A percentile compares a stretch with the other conserved stretches of the same genome.
Conservation (phyloP, 106 monocot species). For the Gastrodia elata region DNA sequence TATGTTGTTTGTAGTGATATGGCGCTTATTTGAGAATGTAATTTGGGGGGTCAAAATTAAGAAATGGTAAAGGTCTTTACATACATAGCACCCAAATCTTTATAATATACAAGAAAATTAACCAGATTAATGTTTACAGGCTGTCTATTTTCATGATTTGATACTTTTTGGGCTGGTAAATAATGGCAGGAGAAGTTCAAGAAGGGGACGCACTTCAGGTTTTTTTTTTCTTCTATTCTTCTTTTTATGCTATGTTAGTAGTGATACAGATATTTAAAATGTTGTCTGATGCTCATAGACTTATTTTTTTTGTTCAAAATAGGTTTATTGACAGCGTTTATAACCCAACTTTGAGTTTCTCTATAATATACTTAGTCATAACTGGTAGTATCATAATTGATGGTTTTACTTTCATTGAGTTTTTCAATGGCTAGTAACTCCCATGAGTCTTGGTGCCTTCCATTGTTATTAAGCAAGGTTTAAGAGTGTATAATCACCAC, state of each 20-base stretch:
- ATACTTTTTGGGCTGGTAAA: neutral
- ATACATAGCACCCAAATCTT: too few species aligned
- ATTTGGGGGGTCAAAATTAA: neutral
- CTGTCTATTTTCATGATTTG: neutral
- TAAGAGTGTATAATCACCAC: too few species aligned
- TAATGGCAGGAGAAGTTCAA: constrained; percentile 19
- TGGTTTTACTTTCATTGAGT: too few species aligned
- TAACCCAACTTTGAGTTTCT: too few species aligned
- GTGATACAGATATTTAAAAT: neutral
- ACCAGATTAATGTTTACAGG: neutral
- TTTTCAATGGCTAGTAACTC: too few species aligned
- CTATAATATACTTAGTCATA: too few species aligned
- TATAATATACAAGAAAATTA: neutral
- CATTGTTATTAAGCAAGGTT: too few species aligned
- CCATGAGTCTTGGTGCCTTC: too few species aligned
- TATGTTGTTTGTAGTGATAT: neutral
- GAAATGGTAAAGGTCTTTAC: neutral
- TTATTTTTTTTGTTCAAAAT: too few species aligned
- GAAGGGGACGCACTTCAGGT: constrained; percentile 20
- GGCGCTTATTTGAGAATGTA: neutral
- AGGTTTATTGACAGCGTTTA: too few species aligned
- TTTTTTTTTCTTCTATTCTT: neutral
- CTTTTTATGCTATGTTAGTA: neutral
- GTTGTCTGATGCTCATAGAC: too few species aligned
- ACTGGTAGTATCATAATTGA: too few species aligned